A percentile compares a stretch with the other conserved stretches of the same genome.
phyloP scores from a whole-genome alignment of 257 asterid genomes.

The Primulina huaijiensis region DNA sequence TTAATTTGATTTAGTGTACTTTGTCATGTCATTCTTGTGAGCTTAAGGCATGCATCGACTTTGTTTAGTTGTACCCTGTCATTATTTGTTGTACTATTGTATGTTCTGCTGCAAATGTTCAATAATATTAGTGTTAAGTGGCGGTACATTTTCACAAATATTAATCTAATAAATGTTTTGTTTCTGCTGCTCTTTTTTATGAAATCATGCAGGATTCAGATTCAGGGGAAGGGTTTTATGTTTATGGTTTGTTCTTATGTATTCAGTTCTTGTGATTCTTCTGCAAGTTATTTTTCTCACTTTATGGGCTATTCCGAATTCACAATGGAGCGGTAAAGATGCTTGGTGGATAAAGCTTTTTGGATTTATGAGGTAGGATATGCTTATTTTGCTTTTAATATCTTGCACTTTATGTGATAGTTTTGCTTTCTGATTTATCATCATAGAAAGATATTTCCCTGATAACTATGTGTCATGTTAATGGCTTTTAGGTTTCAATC shows the following conservation, averaged over 20 bases:
- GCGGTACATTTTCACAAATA: slow-evolving; percentile 1
- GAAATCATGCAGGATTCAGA: slow-evolving; percentile 54
- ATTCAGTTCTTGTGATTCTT: slow-evolving; percentile 54
- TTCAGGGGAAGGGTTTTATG: slow-evolving; percentile 53
- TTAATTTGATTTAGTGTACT: slow-evolving; percentile 19
- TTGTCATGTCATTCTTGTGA: slow-evolving; percentile 8
- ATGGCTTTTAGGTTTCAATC: slow-evolving; percentile 60
- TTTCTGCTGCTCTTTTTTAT: slow-evolving; percentile 13
- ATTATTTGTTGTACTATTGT: not conserved
- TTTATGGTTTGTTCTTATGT: slow-evolving; percentile 61
- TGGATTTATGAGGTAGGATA: slow-evolving; percentile 74
- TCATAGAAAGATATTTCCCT: slow-evolving; percentile 9
- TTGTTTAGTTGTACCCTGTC: slow-evolving; percentile 8
- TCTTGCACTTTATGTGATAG: slow-evolving; percentile 7
- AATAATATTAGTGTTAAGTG: not conserved
- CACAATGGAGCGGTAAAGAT: slow-evolving; percentile 46
- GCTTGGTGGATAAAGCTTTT: slow-evolving; percentile 77
- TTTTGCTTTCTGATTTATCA: slow-evolving; percentile 18
- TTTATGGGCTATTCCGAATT: slow-evolving; percentile 47
- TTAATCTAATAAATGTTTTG: slow-evolving; percentile 8
- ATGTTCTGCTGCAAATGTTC: not conserved
- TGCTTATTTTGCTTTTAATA: slow-evolving; percentile 15
- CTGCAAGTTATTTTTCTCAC: slow-evolving; percentile 60
- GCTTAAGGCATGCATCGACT: slow-evolving; percentile 9
- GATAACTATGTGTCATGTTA: slow-evolving; percentile 25